Conservation (phyloP, 106 monocot genomes). For the Amphibolis antarctica region DNA sequence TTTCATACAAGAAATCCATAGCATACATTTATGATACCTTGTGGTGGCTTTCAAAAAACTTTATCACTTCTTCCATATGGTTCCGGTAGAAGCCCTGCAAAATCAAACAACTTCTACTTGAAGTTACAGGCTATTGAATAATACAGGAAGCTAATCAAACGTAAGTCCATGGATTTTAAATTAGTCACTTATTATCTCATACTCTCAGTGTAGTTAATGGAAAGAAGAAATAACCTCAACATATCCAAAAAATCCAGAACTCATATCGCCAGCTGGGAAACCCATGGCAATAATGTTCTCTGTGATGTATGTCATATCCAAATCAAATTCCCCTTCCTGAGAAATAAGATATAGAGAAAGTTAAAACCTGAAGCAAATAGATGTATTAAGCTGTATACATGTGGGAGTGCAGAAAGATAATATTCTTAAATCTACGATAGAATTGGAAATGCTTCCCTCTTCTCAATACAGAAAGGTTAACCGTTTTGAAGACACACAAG, state of each 20-base stretch:
- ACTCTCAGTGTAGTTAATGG: not conserved
- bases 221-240: slow-evolving; percentile 54
- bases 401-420: too few relatives aligned
- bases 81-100: slow-evolving; percentile 91
- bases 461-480: too few relatives aligned
- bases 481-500: too few relatives aligned
- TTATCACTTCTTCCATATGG: slow-evolving; percentile 99
- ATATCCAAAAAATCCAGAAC: slow-evolving; percentile 97
- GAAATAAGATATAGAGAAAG: not conserved
- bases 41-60: slow-evolving; percentile 90
- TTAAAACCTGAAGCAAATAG: too few relatives aligned
- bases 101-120: not conserved
- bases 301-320: slow-evolving; percentile 35
- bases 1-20: not conserved
- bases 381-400: too few relatives aligned
- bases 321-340: slow-evolving; percentile 96
- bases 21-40: slow-evolving; percentile 35
- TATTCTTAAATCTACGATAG: too few relatives aligned
- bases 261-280: slow-evolving; percentile 97
- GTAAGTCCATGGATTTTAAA: too few relatives aligned
- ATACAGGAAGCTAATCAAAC: too few relatives aligned
- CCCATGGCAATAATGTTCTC: slow-evolving; percentile 99
- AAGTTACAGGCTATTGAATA: not conserved
- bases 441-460: too few relatives aligned
- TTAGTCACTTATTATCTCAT: too few relatives aligned